Base-by-base conservation (phyloP, 805 yeast genomes). In the Candida bentonensis region DNA sequence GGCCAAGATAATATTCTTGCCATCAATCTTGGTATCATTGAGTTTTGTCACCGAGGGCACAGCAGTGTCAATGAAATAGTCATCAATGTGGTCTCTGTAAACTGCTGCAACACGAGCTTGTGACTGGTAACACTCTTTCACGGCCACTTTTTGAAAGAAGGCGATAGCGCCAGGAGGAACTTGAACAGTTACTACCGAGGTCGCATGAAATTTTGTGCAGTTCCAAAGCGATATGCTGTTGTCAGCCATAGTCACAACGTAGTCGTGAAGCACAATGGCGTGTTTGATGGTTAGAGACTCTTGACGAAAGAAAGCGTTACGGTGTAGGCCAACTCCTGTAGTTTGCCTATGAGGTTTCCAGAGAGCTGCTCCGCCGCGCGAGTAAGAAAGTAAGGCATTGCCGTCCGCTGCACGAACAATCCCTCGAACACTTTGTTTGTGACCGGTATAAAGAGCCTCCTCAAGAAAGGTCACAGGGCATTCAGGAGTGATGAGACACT, bases 351-450 rank as follows among this genome's bases (percentile, higher is more conserved):
- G 59, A 0, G 79, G 74, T 11, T 57, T 55, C 89, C 89, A 81
- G 2, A 81, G 60, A 39, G 70, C 36, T n/a, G 36, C 36, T 9
- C 17, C 36, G 17, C 17, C 36, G 7, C 36, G 13, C 5, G 36
- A 30, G n/a, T 30, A 60, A 1, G 86, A 73, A 9, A 82, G 58
- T 48, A 79, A 58, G 0, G 82, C 70, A 22, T 69, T 64, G 27
- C 88, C 89, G 53, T 77, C 75, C 4, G 76, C 64, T 1, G 94
- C 81, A 52, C 87, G 74, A 15, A 75, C 64, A 2, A 88, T 59
- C 42, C 68, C 70, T 51, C 74, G 76, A 21, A 88, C 78, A 0
- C 95, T 83, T 56, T 87, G 87, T 45, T 76, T 73, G 56, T 87
- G 96, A 1, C 97, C 97, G 1, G 94, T 85, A 44, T 80, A 74